Evolutionary conservation across 2,329 filamentous ascomycete species (phyloP).

Genomic region (Davidsoniella virescens): DNA sequence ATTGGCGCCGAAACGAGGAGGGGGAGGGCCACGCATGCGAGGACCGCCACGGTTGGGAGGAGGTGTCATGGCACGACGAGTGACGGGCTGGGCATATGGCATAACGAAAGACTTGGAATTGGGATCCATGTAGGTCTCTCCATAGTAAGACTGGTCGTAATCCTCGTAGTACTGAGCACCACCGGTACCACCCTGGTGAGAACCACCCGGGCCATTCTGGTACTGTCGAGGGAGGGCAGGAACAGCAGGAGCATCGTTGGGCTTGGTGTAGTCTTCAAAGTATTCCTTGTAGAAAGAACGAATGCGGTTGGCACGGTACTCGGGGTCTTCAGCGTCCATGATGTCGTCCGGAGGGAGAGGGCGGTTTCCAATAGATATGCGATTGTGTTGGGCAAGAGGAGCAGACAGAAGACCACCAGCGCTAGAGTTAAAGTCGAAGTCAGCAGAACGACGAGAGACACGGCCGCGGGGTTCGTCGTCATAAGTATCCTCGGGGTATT

Average conservation of each 20-base stretch:
- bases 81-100: constrained; percentile 72
- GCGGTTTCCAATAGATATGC: constrained; percentile 57
- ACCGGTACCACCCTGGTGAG: constrained; percentile 4
- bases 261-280: constrained; percentile 65
- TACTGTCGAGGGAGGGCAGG: constrained; percentile 25
- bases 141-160: constrained; percentile 53
- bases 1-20: constrained; percentile 20
- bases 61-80: constrained; percentile 87
- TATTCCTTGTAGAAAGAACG: constrained; percentile 99
- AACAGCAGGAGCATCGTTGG: constrained; percentile 18
- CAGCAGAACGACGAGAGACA: constrained; percentile 17
- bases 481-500: constrained; percentile 5
- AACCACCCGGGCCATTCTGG: constrained; percentile 14
- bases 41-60: constrained; percentile 45
- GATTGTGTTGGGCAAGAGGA: constrained; percentile 36
- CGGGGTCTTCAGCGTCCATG: constrained; percentile 68
- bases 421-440: constrained; percentile 16
- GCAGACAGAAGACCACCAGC: constrained; percentile 30
- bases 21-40: constrained; percentile 26
- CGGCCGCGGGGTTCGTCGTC: constrained; percentile 23
- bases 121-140: constrained; percentile 54
- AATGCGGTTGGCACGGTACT: constrained; percentile 88
- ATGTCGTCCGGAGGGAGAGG: constrained; percentile 78
- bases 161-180: constrained; percentile 49
- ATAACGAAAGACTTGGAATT: constrained; percentile 56